Conservation (phyloP, 2,329 filamentous ascomycete genomes). For the Penicillium nordicum region DNA sequence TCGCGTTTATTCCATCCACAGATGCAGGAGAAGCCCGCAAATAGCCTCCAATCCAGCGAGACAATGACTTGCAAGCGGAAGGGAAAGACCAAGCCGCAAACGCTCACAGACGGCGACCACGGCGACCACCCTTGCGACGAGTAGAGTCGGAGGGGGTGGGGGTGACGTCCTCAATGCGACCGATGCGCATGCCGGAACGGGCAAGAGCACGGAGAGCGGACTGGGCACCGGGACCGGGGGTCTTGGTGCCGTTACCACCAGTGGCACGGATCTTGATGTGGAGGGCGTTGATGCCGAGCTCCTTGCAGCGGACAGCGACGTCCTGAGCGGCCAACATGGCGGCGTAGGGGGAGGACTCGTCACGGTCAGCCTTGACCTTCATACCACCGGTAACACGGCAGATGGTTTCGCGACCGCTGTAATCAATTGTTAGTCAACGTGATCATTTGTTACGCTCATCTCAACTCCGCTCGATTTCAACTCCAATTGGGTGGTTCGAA, state of each 20-base stretch:
- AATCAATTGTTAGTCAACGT: conserved; percentile 57
- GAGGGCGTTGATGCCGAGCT: conserved; percentile 85
- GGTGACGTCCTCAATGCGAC: conserved; percentile 98
- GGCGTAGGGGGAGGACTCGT: conserved; percentile 99
- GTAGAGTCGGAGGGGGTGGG: conserved; percentile 99
- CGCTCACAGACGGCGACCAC: conserved; percentile 98
- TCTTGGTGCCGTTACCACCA: conserved; percentile 99
- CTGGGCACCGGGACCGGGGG: conserved; percentile 97
- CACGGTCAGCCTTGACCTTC: conserved; percentile 99
- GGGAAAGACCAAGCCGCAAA: conserved; percentile 35
- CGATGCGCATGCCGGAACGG: conserved; percentile 99
- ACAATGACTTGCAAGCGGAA: conserved; percentile 27
- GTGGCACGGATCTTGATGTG: conserved; percentile 99
- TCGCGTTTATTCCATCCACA: conserved; percentile 52
- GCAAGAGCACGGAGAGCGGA: conserved; percentile 97
- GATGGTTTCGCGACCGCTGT: conserved; percentile 98
- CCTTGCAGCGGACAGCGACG: conserved; percentile 86
- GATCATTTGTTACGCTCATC: conserved; percentile 27
- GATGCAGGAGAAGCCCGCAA: conserved; percentile 35
- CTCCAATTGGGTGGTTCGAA: conserved; percentile 1
- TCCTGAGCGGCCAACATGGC: conserved; percentile 99
- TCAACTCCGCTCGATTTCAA: conserved; percentile 1
- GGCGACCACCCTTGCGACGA: conserved; percentile 99
- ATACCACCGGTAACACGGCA: conserved; percentile 99
- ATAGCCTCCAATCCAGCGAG: conserved; percentile 34